Percentiles rank a stretch among this genome's conserved stretches.
Evolutionary conservation across 352 stramenopile genomes (phyloP).

Genomic region (Globisporangium yorkense): DNA sequence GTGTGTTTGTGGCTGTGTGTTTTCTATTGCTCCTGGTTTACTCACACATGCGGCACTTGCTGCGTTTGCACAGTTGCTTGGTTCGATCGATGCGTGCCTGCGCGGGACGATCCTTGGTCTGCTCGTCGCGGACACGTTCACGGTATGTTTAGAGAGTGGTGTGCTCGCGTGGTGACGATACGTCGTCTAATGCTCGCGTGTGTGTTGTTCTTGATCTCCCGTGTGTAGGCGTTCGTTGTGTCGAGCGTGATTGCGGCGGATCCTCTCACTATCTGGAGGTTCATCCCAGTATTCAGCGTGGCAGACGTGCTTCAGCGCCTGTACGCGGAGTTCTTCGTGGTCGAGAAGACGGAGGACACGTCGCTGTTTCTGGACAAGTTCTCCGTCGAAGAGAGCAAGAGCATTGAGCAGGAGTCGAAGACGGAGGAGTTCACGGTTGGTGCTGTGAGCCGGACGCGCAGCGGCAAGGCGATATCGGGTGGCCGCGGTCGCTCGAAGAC

Average conservation of each 20-base stretch:
- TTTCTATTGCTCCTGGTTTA: neutral
- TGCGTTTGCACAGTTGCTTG: constrained; percentile 44
- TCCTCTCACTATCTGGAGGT: constrained; percentile 56
- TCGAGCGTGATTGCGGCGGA: constrained; percentile 73
- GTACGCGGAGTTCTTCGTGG: constrained; percentile 69
- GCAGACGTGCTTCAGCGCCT: constrained; percentile 77
- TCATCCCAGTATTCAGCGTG: constrained; percentile 77
- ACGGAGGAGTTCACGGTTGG: neutral
- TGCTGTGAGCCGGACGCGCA: constrained; percentile 14
- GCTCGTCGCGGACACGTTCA: constrained; percentile 81
- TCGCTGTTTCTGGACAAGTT: constrained; percentile 75
- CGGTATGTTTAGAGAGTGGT: constrained; percentile 11
- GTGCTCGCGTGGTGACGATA: neutral
- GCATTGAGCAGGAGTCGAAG: constrained; percentile 5
- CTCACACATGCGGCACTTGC: constrained; percentile 3
- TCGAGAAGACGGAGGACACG: constrained; percentile 43
- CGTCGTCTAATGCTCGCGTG: neutral
- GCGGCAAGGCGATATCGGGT: constrained; percentile 14
- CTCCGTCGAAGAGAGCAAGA: constrained; percentile 18
- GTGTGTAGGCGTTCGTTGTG: constrained; percentile 69
- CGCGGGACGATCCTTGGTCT: constrained; percentile 78
- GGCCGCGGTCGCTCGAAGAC: neutral
- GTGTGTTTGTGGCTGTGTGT: neutral
- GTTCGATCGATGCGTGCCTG: constrained; percentile 79
- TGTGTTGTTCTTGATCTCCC: constrained; percentile 5